phyloP scores from a whole-genome alignment of 2,329 filamentous ascomycete species.

The Sclerotinia borealis region DNA sequence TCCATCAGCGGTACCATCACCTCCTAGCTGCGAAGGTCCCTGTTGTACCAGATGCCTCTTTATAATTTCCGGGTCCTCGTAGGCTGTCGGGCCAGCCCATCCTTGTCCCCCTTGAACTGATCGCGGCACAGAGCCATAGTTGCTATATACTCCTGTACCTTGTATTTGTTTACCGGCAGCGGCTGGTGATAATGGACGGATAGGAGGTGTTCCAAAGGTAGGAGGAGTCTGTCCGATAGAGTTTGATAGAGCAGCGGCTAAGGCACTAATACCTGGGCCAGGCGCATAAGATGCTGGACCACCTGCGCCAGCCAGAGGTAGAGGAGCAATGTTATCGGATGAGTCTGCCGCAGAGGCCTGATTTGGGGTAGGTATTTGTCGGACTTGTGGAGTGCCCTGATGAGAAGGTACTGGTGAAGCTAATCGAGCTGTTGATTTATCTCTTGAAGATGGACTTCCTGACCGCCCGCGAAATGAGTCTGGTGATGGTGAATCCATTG shows the following conservation, averaged over 20 bases:
- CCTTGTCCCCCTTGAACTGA: slow-evolving; percentile 36
- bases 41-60: slow-evolving; percentile 81
- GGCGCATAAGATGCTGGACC: slow-evolving; percentile 52
- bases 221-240: slow-evolving; percentile 65
- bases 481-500: slow-evolving; percentile 40
- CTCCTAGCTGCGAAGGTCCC: slow-evolving; percentile 40
- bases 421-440: slow-evolving; percentile 54
- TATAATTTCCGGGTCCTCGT: slow-evolving; percentile 87
- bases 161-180: slow-evolving; percentile 37
- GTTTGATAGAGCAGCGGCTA: slow-evolving; percentile 79
- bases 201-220: slow-evolving; percentile 60
- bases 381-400: slow-evolving; percentile 42
- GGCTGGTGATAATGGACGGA: slow-evolving; percentile 51
- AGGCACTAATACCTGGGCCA: slow-evolving; percentile 78
- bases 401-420: slow-evolving; percentile 49
- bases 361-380: slow-evolving; percentile 42
- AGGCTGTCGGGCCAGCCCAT: slow-evolving; percentile 49
- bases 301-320: slow-evolving; percentile 45
- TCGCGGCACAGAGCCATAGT: slow-evolving; percentile 72
- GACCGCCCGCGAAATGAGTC: slow-evolving; percentile 31
- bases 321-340: slow-evolving; percentile 49
- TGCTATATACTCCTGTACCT: slow-evolving; percentile 51
- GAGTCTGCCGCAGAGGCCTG: slow-evolving; percentile 35
- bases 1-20: slow-evolving; percentile 20
- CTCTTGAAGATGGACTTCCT: slow-evolving; percentile 37